Conservation (phyloP, 805 yeast species). For the Saccharomycopsis fibuligera region DNA sequence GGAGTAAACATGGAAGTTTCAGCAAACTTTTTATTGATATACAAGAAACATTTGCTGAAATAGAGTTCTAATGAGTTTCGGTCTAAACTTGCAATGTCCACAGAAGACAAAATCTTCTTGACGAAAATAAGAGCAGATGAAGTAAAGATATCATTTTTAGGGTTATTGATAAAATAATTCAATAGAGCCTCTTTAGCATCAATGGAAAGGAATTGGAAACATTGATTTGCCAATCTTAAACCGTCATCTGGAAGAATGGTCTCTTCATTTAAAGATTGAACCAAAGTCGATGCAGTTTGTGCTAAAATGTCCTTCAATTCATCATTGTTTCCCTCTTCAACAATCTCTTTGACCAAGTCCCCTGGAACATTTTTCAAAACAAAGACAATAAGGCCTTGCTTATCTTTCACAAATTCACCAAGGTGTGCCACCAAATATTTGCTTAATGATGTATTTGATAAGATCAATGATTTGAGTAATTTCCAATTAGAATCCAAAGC, state of each 20-base stretch:
- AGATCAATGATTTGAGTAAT: not conserved
- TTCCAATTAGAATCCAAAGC: too few species aligned
- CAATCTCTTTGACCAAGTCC: too few species aligned
- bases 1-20: slow-evolving; percentile 33
- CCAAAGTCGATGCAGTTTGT: not conserved
- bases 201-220: not conserved
- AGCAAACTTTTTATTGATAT: slow-evolving; percentile 58
- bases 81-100: too few species aligned
- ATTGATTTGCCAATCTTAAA: slow-evolving; percentile 3
- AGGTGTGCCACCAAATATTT: too few species aligned
- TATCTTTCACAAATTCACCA: too few species aligned
- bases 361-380: too few species aligned
- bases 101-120: not conserved
- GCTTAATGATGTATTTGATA: too few species aligned
- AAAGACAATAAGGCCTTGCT: too few species aligned
- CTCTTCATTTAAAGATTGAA: not conserved
- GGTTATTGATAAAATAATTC: not conserved
- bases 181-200: not conserved
- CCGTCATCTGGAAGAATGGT: not conserved
- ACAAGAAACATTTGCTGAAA: slow-evolving; percentile 47
- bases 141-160: slow-evolving; percentile 11
- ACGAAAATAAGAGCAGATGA: not conserved
- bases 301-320: too few species aligned
- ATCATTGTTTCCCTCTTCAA: too few species aligned
- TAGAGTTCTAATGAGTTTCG: slow-evolving; percentile 5